phyloP scores from a whole-genome alignment of 768 basidiomycete genomes.

The Mrakia frigida region DNA sequence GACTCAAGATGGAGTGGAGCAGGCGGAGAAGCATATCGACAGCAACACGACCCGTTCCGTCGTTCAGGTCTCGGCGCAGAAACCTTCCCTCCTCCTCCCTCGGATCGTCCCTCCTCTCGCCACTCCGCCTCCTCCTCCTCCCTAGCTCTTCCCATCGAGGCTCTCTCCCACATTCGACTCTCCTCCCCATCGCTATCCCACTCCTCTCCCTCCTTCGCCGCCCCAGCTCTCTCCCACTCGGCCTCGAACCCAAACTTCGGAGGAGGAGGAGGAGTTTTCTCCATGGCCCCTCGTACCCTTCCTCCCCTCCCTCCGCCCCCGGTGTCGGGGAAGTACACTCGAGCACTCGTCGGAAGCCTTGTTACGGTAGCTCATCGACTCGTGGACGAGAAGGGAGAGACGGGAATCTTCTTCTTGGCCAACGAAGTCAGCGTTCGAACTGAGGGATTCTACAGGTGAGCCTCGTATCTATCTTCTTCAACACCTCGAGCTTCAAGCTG shows the following conservation, averaged over 20 bases:
- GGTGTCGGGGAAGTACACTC: conserved; percentile 56
- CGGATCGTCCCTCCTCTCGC: background rate
- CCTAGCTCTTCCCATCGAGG: conserved; percentile 11
- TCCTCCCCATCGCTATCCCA: conserved; percentile 1
- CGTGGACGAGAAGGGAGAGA: conserved; percentile 73
- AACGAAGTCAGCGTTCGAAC: conserved; percentile 90
- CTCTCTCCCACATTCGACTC: conserved; percentile 12
- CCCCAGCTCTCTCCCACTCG: background rate
- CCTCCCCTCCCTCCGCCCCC: conserved; percentile 45
- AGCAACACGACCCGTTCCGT: background rate
- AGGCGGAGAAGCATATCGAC: background rate
- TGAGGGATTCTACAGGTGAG: conserved; percentile 69
- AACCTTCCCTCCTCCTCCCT: background rate
- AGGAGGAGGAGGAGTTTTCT: conserved; percentile 45
- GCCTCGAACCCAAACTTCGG: conserved; percentile 42
- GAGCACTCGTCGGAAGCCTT: conserved; percentile 84
- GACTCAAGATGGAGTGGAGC: conserved; percentile 7
- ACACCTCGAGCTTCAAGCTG: no score
- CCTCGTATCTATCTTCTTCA: no score
- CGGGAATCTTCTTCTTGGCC: conserved; percentile 90
- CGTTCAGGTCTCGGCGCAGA: background rate
- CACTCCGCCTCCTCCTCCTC: background rate
- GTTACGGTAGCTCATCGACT: conserved; percentile 80
- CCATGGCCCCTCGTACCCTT: conserved; percentile 48
- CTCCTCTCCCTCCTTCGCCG: background rate